These are phyloP conservation scores for Fremontodendron californicum DNA, from an alignment of 345 rosid species.

Conservation along the genomic window DNA sequence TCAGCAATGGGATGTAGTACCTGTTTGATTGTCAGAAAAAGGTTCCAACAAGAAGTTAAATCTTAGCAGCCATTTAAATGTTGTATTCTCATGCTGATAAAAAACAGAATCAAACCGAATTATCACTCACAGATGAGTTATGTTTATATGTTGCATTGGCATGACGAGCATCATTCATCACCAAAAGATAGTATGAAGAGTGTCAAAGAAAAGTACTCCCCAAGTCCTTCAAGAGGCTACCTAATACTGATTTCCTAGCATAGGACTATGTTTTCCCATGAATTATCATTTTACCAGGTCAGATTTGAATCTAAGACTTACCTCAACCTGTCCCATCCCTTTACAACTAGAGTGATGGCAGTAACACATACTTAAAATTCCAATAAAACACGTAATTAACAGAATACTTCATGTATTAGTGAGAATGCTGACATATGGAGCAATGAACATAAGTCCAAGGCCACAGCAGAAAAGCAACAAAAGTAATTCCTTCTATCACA, in stretches of 20 bases:
- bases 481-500: neutral
- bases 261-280: neutral
- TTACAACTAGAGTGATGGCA: neutral
- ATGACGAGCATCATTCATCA: conserved; percentile 2
- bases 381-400: neutral
- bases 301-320: neutral
- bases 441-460: neutral
- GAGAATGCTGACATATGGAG: neutral
- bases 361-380: neutral
- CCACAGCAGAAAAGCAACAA: neutral
- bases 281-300: neutral
- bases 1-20: conserved; percentile 72
- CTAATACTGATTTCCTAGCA: neutral
- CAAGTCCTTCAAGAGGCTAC: neutral
- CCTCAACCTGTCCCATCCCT: neutral
- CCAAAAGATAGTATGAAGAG: neutral
- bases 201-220: neutral
- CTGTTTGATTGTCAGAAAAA: conserved; percentile 31
- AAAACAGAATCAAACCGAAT: neutral
- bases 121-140: neutral
- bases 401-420: neutral
- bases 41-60: neutral
- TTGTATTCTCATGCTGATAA: neutral
- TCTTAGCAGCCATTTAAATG: neutral
- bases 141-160: neutral